Base-by-base conservation (phyloP, 1,139 yeast genomes). In the Geotrichum siamense region DNA sequence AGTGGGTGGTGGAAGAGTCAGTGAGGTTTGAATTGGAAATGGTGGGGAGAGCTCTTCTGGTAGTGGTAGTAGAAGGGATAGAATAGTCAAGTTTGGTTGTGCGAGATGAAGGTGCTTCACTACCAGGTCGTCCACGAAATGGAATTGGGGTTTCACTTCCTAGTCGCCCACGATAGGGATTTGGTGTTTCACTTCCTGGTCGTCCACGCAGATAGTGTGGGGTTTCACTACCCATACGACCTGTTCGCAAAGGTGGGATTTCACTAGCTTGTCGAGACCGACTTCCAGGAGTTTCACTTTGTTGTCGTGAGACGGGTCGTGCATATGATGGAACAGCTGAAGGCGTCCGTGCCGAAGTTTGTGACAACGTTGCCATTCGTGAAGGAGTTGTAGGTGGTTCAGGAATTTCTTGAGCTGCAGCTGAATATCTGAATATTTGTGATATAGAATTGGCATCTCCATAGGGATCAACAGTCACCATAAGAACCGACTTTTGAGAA, bases 381-480 rank as follows among this genome's bases (percentile, higher is more conserved):
- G 35, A 20, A 29, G 49, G 34, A 41, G 49, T 19, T 52, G 54
- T 15, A 52, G 47, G 34, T 5, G 59, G 58, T 3, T 57, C 53
- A 0, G 53, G 47, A 17, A 60, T 55, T 12, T 61, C 60, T 12
- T 61, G 50, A 2, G 64, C 66, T 35, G 69, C 63, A 19, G 70
- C 63, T 2, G 69, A 60, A 43, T 69, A 69, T 41, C 69, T 53
- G 41, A 71, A 56, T 19, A 71, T 67, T 50, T 69, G 74, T n/a
- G 76, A 60, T 33, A 78, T 75, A 8, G 78, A 74, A 12, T 80
- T 79, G 22, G 78, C 76, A 43, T 62, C 65, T 20, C 82, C 82
- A 51, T 72, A 74, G 0, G 85, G 83, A 55, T 82, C 87, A 44
- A 81, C 64, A 39, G 80, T 82, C 31, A 80, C 73, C 22, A 80